Evolutionary conservation across 306 rosid genomes (phyloP), one percentile per base, ranked within the genome.

Genomic region (Bauhinia variegata): DNA sequence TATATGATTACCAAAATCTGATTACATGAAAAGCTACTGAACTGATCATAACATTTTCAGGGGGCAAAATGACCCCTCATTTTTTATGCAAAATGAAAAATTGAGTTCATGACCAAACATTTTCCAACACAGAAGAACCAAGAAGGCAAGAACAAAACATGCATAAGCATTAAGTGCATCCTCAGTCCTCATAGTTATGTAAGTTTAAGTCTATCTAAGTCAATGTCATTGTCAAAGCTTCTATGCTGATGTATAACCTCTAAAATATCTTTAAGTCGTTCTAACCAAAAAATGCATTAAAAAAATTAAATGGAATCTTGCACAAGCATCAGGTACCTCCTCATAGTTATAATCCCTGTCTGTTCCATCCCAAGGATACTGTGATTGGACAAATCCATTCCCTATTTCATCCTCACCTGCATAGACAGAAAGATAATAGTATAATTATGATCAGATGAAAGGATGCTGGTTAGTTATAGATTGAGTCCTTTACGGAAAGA

Each of bases 261-360:
- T 49, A 8, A 30, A 49, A 15, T 49, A 49, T 49, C 30, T 52
- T 30, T 8, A 52, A 52, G 14, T 9, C 11, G 7, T 8, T 52
- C 57, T 52, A 11, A 52, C 5, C 30, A 49, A 49, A 49, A 8
- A 30, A 49, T 16, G 54, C 30, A 17, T 5, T 7, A 42, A 42
- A 52, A 23, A 5, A 3, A 9, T 9, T 19, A 13, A 11, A 18
- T 11, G 23, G 34, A 19, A 3, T 49, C 23, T 49, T 49, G 17
- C 54, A 16, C 3, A 52, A 46, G 18, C 50, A 51, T 5, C 9
- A 2, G 0, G n/a, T 23, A 52, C 57, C 57, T 52, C 57, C 34
- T 52, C 34, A 52, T 52, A 52, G 3, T 23, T 4, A 52, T 52
- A 52, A 52, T 52, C 57, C 23, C 57, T 52, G 34, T 52, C 34